A percentile compares a stretch with the other conserved stretches of the same genome.
Evolutionary conservation across 768 basidiomycete genomes (phyloP).

Genomic region (Pisolithus tinctorius): DNA sequence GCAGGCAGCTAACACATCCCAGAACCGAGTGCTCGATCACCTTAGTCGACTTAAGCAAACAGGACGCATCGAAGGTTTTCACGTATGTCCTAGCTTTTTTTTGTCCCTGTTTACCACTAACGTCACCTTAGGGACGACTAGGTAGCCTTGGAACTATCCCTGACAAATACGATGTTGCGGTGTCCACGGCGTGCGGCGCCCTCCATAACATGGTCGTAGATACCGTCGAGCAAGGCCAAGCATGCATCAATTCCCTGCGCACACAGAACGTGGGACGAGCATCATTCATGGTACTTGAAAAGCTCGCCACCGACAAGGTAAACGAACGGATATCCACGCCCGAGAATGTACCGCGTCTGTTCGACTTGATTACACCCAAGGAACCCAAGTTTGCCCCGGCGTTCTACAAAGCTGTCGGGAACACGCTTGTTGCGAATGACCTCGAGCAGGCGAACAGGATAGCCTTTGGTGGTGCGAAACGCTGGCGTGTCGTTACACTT

Average conservation of each 20-base stretch:
- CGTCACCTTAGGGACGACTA: constrained; percentile 66
- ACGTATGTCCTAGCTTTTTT: constrained; percentile 48
- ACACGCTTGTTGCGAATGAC: constrained; percentile 88
- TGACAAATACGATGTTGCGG: constrained; percentile 92
- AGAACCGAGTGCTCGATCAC: constrained; percentile 79
- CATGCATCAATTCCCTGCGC: constrained; percentile 88
- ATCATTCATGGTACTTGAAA: constrained; percentile 88
- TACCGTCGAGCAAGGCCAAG: constrained; percentile 82
- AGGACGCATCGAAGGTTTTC: constrained; percentile 88
- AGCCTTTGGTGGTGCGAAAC: constrained; percentile 61
- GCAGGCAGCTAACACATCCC: constrained; percentile 76
- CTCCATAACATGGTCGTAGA: constrained; percentile 92
- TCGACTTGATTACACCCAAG: constrained; percentile 94
- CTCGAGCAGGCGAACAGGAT: constrained; percentile 93
- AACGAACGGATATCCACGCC: constrained; percentile 60
- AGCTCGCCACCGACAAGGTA: constrained; percentile 46
- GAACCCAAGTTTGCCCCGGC: constrained; percentile 76
- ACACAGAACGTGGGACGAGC: constrained; percentile 88
- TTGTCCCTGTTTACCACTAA: background rate
- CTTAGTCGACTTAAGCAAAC: constrained; percentile 69
- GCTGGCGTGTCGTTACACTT: constrained; percentile 94
- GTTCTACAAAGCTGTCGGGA: constrained; percentile 81
- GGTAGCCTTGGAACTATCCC: constrained; percentile 92
- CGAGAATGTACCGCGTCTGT: constrained; percentile 84
- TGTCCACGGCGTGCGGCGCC: constrained; percentile 82